These are phyloP conservation scores for Hordeum vulgare DNA, from an alignment of 176 grass and related monocot species.

Conservation along the genomic window DNA sequence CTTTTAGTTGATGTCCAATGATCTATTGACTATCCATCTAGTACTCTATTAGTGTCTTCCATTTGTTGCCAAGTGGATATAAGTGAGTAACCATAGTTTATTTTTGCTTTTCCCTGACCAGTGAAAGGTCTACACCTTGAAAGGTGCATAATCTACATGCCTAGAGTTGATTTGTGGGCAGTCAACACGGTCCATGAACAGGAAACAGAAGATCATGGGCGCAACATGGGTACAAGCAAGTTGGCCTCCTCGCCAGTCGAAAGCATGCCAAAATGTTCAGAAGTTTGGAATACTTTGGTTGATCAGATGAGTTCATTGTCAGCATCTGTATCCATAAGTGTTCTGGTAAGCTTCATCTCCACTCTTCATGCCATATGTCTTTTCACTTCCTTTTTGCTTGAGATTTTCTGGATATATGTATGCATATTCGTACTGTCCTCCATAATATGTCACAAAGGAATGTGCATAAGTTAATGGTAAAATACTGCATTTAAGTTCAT, in stretches of 20 bases:
- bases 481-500: slow-evolving; percentile 4
- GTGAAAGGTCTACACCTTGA: slow-evolving; percentile 71
- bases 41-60: slow-evolving; percentile 5
- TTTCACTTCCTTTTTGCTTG: background rate
- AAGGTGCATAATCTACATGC: slow-evolving; percentile 94
- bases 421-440: background rate
- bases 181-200: slow-evolving; percentile 42
- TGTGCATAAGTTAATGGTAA: background rate
- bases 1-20: slow-evolving; percentile 14
- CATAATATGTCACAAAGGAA: background rate
- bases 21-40: background rate
- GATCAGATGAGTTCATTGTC: slow-evolving; percentile 81
- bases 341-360: slow-evolving; percentile 60
- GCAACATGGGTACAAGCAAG: background rate
- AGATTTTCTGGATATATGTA: background rate
- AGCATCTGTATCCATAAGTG: slow-evolving; percentile 74
- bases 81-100: slow-evolving; percentile 7
- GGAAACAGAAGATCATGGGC: slow-evolving; percentile 26
- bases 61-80: slow-evolving; percentile 17
- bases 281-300: slow-evolving; percentile 83
- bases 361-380: slow-evolving; percentile 9
- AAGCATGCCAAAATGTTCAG: slow-evolving; percentile 34
- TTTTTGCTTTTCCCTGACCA: slow-evolving; percentile 30
- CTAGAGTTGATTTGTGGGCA: slow-evolving; percentile 95
- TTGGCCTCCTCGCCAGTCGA: background rate